Conservation (phyloP, 306 rosid species). For the Fagus crenata region DNA sequence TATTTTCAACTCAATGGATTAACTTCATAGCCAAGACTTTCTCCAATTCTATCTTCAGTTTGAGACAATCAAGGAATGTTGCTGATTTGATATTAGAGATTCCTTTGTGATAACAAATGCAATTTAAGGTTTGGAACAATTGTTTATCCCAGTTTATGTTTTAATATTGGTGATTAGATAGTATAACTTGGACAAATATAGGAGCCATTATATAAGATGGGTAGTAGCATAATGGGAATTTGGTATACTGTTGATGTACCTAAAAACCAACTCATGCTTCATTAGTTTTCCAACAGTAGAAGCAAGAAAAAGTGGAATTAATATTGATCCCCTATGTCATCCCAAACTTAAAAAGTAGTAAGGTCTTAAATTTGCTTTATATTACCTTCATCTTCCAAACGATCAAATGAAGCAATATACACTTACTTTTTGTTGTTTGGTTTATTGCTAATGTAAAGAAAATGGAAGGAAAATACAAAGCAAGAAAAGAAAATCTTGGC, state of each 20-base stretch:
- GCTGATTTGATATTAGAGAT: not conserved
- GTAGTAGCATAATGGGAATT: not conserved
- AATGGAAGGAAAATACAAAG: no score
- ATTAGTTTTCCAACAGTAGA: not conserved
- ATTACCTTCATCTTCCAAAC: not conserved
- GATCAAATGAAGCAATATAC: not conserved
- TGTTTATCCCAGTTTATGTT: not conserved
- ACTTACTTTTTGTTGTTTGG: not conserved
- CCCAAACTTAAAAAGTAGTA: not conserved
- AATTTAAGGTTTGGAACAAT: not conserved
- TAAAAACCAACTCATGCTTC: not conserved
- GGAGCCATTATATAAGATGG: not conserved
- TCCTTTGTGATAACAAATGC: not conserved
- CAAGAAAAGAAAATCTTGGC: no score
- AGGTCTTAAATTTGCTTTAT: not conserved
- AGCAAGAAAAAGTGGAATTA: not conserved
- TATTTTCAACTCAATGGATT: not conserved
- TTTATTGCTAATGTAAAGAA: no score
- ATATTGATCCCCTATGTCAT: not conserved
- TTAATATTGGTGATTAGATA: no score
- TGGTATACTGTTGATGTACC: not conserved
- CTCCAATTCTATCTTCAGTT: not conserved
- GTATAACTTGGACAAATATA: not conserved
- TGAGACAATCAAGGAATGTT: conserved; percentile 1
- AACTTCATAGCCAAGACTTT: not conserved